Evolutionary conservation across 2,329 filamentous ascomycete species (phyloP).

Genomic region (Aspergillus ibericus): DNA sequence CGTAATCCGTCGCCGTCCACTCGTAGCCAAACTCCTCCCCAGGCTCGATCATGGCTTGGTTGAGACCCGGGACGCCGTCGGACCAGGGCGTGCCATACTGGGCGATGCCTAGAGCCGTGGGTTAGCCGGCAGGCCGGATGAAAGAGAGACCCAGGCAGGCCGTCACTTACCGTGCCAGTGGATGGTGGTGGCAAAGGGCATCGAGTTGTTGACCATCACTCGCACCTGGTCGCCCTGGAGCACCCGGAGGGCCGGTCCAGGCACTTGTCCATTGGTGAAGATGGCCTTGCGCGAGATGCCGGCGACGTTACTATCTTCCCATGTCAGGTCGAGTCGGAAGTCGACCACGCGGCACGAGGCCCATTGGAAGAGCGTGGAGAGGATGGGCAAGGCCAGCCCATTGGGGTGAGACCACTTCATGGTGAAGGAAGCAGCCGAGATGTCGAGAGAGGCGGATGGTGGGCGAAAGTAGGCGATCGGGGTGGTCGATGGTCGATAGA

Average conservation of each 20-base stretch:
- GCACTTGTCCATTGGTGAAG: slow-evolving; percentile 35
- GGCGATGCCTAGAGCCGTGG: slow-evolving; percentile 20
- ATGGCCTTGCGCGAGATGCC: slow-evolving; percentile 34
- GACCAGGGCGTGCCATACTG: slow-evolving; percentile 57
- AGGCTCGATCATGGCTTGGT: slow-evolving; percentile 54
- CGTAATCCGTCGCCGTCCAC: slow-evolving; percentile 56
- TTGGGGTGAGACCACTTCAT: neutral
- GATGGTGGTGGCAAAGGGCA: slow-evolving; percentile 33
- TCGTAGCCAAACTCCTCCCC: slow-evolving; percentile 52
- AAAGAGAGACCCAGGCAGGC: neutral
- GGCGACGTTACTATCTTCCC: slow-evolving; percentile 34
- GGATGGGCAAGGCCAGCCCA: neutral
- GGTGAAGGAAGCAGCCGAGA: neutral
- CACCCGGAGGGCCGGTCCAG: slow-evolving; percentile 30
- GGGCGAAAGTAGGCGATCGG: neutral
- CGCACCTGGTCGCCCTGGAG: slow-evolving; percentile 32
- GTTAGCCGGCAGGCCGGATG: neutral
- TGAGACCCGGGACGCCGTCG: slow-evolving; percentile 59
- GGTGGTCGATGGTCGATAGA: neutral
- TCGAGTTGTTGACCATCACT: slow-evolving; percentile 32
- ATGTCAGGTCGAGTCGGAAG: slow-evolving; percentile 30
- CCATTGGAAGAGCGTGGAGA: neutral
- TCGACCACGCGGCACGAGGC: neutral
- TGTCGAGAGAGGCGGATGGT: neutral
- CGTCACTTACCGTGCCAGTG: slow-evolving; percentile 38